phyloP scores from a whole-genome alignment of 23 red algal genomes.

The Gracilaria vermiculophylla region DNA sequence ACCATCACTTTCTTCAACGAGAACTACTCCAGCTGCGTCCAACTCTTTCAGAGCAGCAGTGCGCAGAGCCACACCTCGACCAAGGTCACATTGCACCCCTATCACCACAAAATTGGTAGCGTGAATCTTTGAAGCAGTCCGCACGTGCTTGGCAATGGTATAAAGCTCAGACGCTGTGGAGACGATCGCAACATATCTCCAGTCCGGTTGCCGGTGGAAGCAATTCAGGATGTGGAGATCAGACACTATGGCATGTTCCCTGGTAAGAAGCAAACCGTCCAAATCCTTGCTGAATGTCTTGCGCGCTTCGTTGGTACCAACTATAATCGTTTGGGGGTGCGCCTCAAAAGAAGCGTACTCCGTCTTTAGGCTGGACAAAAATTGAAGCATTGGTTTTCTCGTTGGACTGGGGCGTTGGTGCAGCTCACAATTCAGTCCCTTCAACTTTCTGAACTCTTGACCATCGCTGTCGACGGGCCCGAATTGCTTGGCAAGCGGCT shows the following conservation, averaged over 20 bases:
- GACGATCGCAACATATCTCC: slow-evolving; percentile 23
- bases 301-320: slow-evolving; percentile 7
- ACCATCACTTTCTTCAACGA: neutral
- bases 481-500: too few relatives aligned
- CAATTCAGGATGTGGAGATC: slow-evolving; percentile 9
- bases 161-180: slow-evolving; percentile 11
- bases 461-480: too few relatives aligned
- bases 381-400: neutral
- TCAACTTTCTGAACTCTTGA: too few relatives aligned
- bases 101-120: neutral
- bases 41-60: neutral
- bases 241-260: neutral
- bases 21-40: slow-evolving; percentile 2
- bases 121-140: neutral
- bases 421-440: too few relatives aligned
- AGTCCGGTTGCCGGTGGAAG: neutral
- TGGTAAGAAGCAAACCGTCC: neutral
- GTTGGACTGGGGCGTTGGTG: neutral
- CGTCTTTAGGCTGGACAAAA: slow-evolving; percentile 10
- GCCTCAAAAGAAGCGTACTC: neutral
- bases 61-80: neutral
- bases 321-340: slow-evolving; percentile 16
- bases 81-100: slow-evolving; percentile 7
- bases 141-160: neutral
- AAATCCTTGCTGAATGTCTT: neutral